Evolutionary conservation across 345 rosid genomes (phyloP).

Genomic region (Lumnitzera littorea): DNA sequence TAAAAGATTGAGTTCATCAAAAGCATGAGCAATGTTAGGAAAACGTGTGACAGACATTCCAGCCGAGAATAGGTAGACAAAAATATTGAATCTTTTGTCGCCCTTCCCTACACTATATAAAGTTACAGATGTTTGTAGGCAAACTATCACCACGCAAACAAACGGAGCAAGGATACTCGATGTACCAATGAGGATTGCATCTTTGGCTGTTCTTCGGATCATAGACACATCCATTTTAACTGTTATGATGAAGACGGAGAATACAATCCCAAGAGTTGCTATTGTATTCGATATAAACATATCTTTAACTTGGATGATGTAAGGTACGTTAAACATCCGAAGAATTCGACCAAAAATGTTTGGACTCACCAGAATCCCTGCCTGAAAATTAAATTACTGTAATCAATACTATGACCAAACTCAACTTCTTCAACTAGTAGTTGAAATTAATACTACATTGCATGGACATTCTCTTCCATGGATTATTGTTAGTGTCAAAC

Average conservation of each 20-base stretch:
- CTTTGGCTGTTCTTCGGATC: slow-evolving; percentile 2
- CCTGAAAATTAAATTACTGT: slow-evolving; percentile 1
- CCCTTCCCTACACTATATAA: too few species aligned
- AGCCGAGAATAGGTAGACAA: neutral
- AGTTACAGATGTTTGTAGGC: neutral
- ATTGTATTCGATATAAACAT: neutral
- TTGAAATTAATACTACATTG: too few species aligned
- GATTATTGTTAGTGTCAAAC: too few species aligned
- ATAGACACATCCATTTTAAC: slow-evolving; percentile 17
- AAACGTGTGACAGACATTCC: slow-evolving; percentile 7
- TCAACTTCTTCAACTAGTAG: too few species aligned
- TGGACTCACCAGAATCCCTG: slow-evolving; percentile 23
- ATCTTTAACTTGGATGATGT: neutral
- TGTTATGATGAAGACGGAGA: slow-evolving; percentile 14
- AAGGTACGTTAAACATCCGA: too few species aligned
- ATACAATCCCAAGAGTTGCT: neutral
- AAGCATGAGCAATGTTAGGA: slow-evolving; percentile 6
- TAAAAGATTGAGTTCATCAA: slow-evolving; percentile 23
- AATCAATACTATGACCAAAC: too few species aligned
- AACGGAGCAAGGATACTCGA: slow-evolving; percentile 5
- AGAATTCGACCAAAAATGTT: slow-evolving; percentile 6
- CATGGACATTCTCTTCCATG: too few species aligned
- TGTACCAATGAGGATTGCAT: slow-evolving; percentile 9
- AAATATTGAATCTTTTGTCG: neutral
- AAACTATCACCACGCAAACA: neutral